Conservation (phyloP, 2,329 filamentous ascomycete genomes). For the Pseudocercospora pini-densiflorae region DNA sequence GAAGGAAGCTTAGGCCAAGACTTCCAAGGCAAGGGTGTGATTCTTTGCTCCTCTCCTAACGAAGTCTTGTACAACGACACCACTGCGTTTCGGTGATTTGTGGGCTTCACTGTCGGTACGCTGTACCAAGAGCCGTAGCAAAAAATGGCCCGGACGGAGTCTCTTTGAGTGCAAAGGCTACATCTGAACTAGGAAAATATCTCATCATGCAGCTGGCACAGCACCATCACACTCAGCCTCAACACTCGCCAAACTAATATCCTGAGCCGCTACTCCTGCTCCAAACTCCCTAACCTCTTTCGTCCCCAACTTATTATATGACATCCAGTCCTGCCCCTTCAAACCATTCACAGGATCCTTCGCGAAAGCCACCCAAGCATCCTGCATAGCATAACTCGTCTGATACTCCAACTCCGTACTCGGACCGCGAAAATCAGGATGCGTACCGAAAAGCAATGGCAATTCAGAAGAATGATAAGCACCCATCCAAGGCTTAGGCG, state of each 20-base stretch:
- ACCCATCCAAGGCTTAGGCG: constrained; percentile 46
- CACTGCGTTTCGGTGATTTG: too few species aligned
- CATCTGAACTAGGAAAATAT: too few species aligned
- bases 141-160: too few species aligned
- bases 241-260: constrained; percentile 28
- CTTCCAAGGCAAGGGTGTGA: too few species aligned
- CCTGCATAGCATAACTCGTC: constrained; percentile 40
- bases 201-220: too few species aligned
- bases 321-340: constrained; percentile 24
- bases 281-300: constrained; percentile 34
- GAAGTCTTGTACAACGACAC: too few species aligned
- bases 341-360: constrained; percentile 40
- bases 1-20: not conserved
- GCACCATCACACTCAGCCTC: constrained; percentile 33
- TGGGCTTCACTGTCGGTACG: too few species aligned
- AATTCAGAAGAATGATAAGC: constrained; percentile 49
- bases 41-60: too few species aligned
- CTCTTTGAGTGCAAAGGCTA: too few species aligned
- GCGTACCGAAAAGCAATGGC: constrained; percentile 47
- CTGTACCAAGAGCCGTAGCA: too few species aligned
- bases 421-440: constrained; percentile 34
- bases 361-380: constrained; percentile 43
- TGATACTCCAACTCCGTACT: constrained; percentile 32
- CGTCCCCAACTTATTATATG: constrained; percentile 28
- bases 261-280: constrained; percentile 34